Base-by-base conservation (phyloP, 2,329 filamentous ascomycete genomes). In the Ophiostoma montium region DNA sequence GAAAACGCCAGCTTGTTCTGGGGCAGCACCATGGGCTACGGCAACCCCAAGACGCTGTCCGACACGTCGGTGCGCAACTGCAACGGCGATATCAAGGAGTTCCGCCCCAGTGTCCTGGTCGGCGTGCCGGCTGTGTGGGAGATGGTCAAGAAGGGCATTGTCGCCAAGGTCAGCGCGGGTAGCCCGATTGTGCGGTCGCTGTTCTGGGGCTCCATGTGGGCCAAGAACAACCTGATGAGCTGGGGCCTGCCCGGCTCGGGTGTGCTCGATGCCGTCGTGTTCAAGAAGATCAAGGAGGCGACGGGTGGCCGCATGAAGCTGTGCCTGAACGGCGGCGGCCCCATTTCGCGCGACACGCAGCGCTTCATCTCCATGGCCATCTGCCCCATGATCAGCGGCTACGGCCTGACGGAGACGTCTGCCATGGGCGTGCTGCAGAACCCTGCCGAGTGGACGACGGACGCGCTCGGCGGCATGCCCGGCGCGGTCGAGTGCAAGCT, bases 41-140 rank as follows among this genome's bases (percentile, higher is more conserved):
- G 87, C 54, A 89, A 86, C 64, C 84, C 86, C 35, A 83, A 84
- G 63, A 94, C 87, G 2, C 73, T 94, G 52, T 90, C 87, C 5
- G 86, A 94, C 61, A 69, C 70, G 33, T 89, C 83, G 5, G 82
- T 94, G 59, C 80, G 83, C 56, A 89, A 94, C 66, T 94, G 85
- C 72, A 81, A 82, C 58, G 87, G 87, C 57, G 87, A 94, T 60
- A 94, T 94, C 58, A 78, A 80, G 54, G 87, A 94, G 62, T 83
- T 94, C 65, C 81, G 78, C 63, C 87, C 87, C 3, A 86, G 83
- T 6, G 76, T 94, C 57, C 71, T 94, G 53, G 83, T 94, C 47
- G 87, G 87, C 62, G 87, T 94, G 5, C 87, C 87, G 3, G 86
- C 86, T 30, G 86, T 94, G 3, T 94, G 86, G 83, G 87, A 94